Percentiles rank a stretch among this genome's conserved stretches.
Conservation (phyloP, 768 basidiomycete species). For the Boletales sp. region DNA sequence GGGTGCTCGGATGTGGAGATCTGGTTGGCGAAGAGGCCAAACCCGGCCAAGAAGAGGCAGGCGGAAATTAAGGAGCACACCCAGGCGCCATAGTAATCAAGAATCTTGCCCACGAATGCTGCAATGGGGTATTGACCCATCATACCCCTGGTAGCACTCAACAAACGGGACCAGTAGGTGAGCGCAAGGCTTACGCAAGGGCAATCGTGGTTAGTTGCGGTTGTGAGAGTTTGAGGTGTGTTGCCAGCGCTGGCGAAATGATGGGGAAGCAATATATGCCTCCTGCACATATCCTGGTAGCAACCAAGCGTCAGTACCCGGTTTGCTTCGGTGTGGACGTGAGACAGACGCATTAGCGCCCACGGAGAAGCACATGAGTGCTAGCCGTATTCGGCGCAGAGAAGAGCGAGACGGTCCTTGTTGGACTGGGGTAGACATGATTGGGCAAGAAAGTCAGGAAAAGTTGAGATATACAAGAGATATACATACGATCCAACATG, state of each 20-base stretch:
- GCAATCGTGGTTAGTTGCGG: slow-evolving; percentile 77
- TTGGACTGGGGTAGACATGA: slow-evolving; percentile 12
- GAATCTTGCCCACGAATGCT: slow-evolving; percentile 61
- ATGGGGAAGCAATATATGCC: slow-evolving; percentile 79
- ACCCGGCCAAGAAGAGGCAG: slow-evolving; percentile 55
- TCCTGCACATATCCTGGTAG: slow-evolving; percentile 65
- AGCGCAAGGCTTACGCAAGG: slow-evolving; percentile 61
- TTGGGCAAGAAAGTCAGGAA: not conserved
- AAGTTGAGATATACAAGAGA: not conserved
- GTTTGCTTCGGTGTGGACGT: not conserved
- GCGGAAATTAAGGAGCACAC: slow-evolving; percentile 62
- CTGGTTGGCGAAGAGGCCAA: slow-evolving; percentile 58
- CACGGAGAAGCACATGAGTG: slow-evolving; percentile 49
- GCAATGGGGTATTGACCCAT: slow-evolving; percentile 79
- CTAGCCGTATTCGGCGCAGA: slow-evolving; percentile 24
- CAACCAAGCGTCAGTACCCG: not conserved
- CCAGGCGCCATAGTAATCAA: slow-evolving; percentile 68
- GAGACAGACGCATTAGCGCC: slow-evolving; percentile 58
- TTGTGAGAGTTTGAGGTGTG: slow-evolving; percentile 62
- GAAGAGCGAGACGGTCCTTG: slow-evolving; percentile 5
- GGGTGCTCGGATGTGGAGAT: slow-evolving; percentile 44
- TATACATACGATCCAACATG: not conserved
- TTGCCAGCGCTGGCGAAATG: slow-evolving; percentile 58
- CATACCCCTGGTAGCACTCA: slow-evolving; percentile 54
- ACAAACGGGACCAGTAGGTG: not conserved